Evolutionary conservation across 257 asterid genomes (phyloP).

Genomic region (Gardenia jasminoides): DNA sequence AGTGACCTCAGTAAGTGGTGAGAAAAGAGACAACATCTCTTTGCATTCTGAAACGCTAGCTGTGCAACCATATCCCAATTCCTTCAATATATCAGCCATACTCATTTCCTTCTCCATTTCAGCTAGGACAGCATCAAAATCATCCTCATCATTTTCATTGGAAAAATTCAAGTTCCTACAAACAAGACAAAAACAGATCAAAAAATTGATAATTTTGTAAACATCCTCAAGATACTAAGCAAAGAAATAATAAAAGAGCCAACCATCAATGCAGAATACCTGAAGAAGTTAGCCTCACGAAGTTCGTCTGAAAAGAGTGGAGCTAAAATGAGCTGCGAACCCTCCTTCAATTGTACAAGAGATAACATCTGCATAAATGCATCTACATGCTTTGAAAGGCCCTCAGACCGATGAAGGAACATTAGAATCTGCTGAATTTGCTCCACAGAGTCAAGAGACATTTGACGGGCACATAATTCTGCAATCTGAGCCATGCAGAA

Average conservation of each 20-base stretch:
- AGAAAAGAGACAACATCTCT: conserved; percentile 70
- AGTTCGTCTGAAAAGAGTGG: conserved; percentile 74
- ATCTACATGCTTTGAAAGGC: conserved; percentile 78
- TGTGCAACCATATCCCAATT: conserved; percentile 94
- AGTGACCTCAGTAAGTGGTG: conserved; percentile 71
- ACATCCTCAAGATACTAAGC: conserved; percentile 7
- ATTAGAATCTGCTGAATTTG: conserved; percentile 65
- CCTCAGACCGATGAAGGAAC: conserved; percentile 80
- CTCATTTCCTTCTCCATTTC: conserved; percentile 96
- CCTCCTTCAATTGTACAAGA: conserved; percentile 68
- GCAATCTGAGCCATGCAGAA: conserved; percentile 81
- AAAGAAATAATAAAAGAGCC: background rate
- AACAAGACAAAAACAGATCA: conserved; percentile 16
- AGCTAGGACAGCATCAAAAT: conserved; percentile 83
- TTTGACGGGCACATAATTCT: conserved; percentile 57
- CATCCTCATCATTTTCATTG: conserved; percentile 61
- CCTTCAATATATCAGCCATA: conserved; percentile 88
- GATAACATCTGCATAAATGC: conserved; percentile 85
- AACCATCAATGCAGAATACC: conserved; percentile 38
- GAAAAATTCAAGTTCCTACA: conserved; percentile 58
- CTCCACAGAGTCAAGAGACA: conserved; percentile 54
- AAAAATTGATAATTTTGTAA: background rate
- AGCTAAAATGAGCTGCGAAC: conserved; percentile 52
- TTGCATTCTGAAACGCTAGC: conserved; percentile 70
- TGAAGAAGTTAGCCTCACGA: conserved; percentile 58